Base-by-base conservation (phyloP, 2,329 filamentous ascomycete species). In the Nothophaeocryptopus gaeumannii region DNA sequence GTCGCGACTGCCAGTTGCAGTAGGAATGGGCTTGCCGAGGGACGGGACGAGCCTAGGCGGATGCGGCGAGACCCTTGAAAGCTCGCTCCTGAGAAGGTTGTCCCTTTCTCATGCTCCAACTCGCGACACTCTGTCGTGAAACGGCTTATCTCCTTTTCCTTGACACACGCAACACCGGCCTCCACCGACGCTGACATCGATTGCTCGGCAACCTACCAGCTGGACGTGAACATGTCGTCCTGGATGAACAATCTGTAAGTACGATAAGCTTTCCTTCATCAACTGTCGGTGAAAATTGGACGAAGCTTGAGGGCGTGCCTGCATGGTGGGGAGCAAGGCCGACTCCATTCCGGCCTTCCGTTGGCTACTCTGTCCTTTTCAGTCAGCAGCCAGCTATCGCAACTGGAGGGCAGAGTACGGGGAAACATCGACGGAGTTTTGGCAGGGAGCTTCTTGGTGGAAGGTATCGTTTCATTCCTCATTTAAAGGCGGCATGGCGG, bases 201-300 rank as follows among this genome's bases (percentile, higher is more conserved):
- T 20, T 35, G 16, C 33, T 32, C 30, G 38, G 26, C 45, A 12
- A n/a, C 32, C 12, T 38, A 40, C 32, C 47, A 38, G 11, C 15
- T 36, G 20, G 39, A 26, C 29, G 39, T 44, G 42, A 58, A 55
- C 51, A 67, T 68, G 66, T 63, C 66, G 47, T 66, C 63, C 55
- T 68, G 66, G 65, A 67, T 68, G 64, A 68, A 66, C 62, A 67
- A 67, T 53, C 56, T 68, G 66, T 68, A 56, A 65, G 66, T 68
- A 50, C 51, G 44, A 46, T 55, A 55, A 47, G 45, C 50, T 57
- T 58, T 57, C 33, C 37, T 53, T 45, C 41, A 45, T 50, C 44
- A 39, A 44, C 45, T 45, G 50, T 53, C 50, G 54, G 54, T 54
- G 54, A 54, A 51, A 53, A 44, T 53, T 44, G 54, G 50, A 48